These are phyloP conservation scores for Serendipita sp. DNA, from an alignment of 768 basidiomycete genomes.

Conservation along the genomic window DNA sequence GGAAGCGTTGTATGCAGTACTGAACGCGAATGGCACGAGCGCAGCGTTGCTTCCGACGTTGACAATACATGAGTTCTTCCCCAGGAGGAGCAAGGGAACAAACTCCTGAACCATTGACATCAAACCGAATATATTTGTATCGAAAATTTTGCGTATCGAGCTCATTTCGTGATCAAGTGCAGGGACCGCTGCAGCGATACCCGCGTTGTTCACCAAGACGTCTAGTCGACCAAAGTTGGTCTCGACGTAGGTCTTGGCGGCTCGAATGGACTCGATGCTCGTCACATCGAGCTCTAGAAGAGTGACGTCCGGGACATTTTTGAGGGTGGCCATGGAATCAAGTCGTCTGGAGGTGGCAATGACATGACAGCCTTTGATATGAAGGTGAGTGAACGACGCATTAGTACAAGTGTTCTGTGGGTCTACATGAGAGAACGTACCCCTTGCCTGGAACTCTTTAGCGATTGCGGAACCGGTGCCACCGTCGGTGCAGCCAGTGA, in stretches of 20 bases:
- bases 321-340: constrained; percentile 15
- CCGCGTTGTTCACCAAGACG: constrained; percentile 19
- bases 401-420: not conserved
- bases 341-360: constrained; percentile 18
- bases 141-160: constrained; percentile 17
- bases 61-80: constrained; percentile 14
- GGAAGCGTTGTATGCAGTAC: constrained; percentile 19
- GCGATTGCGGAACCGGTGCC: not conserved
- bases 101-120: constrained; percentile 23
- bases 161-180: constrained; percentile 18
- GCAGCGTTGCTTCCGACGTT: constrained; percentile 20
- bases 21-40: constrained; percentile 20
- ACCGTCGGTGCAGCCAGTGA: not conserved
- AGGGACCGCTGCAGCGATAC: constrained; percentile 14
- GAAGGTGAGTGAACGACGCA: not conserved
- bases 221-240: constrained; percentile 17
- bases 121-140: constrained; percentile 22
- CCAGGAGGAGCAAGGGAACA: constrained; percentile 18
- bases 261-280: constrained; percentile 10
- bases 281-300: constrained; percentile 19
- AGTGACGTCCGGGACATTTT: constrained; percentile 13
- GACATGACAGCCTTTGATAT: constrained; percentile 16
- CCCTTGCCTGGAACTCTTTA: not conserved
- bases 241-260: constrained; percentile 11
- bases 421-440: not conserved